A percentile compares a stretch with the other conserved stretches of the same genome.
phyloP scores from a whole-genome alignment of 352 stramenopile genomes.

The Phytopythium vexans region DNA sequence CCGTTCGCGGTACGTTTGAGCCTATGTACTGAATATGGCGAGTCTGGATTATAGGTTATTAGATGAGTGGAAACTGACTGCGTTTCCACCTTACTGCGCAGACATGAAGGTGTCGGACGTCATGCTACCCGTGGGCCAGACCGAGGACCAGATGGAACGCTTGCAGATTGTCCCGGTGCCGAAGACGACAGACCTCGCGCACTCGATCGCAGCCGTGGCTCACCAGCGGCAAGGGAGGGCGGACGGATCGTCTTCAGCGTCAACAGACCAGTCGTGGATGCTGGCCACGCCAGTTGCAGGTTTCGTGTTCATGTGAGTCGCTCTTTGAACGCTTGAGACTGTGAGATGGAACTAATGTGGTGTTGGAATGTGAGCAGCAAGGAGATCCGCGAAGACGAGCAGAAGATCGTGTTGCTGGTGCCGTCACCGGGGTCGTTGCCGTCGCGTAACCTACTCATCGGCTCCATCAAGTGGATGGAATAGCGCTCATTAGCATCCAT shows the following conservation, averaged over 20 bases:
- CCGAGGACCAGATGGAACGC: constrained; percentile 60
- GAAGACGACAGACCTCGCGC: constrained; percentile 65
- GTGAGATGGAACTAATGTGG: background rate
- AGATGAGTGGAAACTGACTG: background rate
- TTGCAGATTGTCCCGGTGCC: constrained; percentile 69
- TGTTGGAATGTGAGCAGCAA: constrained; percentile 36
- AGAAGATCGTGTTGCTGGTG: constrained; percentile 81
- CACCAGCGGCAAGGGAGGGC: constrained; percentile 32
- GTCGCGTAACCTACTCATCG: constrained; percentile 74
- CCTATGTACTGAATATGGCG: too few relatives aligned
- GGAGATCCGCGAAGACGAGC: constrained; percentile 69
- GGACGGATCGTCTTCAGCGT: constrained; percentile 35
- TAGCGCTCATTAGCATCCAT: constrained; percentile 7
- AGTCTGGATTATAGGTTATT: too few relatives aligned
- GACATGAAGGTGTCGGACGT: constrained; percentile 85
- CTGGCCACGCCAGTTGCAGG: constrained; percentile 58
- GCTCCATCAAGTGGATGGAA: constrained; percentile 87
- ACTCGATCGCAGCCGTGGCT: constrained; percentile 72
- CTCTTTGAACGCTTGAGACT: background rate
- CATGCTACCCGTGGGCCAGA: constrained; percentile 84
- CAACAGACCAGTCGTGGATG: constrained; percentile 58
- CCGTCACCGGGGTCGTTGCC: constrained; percentile 74
- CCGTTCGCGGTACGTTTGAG: constrained; percentile 47
- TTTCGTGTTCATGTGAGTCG: constrained; percentile 82
- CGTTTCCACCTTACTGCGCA: constrained; percentile 3